Conservation (phyloP, 2,329 filamentous ascomycete species). For the Colletotrichum salicis region DNA sequence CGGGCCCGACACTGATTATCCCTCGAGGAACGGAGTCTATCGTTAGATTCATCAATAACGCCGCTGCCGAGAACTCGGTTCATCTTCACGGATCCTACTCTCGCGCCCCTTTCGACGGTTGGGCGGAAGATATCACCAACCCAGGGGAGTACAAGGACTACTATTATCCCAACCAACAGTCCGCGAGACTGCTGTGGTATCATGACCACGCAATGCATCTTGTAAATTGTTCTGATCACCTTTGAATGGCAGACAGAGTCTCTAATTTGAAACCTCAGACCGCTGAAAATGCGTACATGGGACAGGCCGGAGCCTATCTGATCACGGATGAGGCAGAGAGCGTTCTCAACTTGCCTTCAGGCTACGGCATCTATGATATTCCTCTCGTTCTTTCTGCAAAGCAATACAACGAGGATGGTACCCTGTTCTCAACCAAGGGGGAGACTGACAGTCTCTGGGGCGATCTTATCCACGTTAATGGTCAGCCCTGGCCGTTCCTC, state of each 20-base stretch:
- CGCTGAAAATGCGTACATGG: conserved; percentile 66
- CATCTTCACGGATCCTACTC: conserved; percentile 68
- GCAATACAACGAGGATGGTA: conserved; percentile 61
- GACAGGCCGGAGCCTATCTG: conserved; percentile 67
- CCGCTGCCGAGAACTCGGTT: conserved; percentile 54
- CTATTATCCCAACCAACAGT: conserved; percentile 68
- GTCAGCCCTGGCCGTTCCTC: conserved; percentile 67
- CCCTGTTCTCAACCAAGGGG: conserved; percentile 56
- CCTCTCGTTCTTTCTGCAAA: conserved; percentile 61
- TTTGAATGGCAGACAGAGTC: rapidly evolving
- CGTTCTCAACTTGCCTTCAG: conserved; percentile 58
- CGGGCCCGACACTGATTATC: conserved; percentile 60
- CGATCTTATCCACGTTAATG: conserved; percentile 68
- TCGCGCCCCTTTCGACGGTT: conserved; percentile 56
- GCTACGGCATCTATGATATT: conserved; percentile 63
- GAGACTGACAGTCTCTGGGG: conserved; percentile 62
- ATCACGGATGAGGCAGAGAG: conserved; percentile 61
- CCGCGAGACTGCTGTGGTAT: conserved; percentile 66
- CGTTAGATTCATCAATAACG: conserved; percentile 62
- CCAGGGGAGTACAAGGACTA: conserved; percentile 69
- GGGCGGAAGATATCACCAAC: conserved; percentile 62
- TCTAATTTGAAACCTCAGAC: conserved; percentile 47
- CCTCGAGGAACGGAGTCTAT: conserved; percentile 57
- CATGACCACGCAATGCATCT: conserved; percentile 57
- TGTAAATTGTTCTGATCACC: conserved; percentile 34